Conservation (phyloP, 1,284 basidiomycete genomes). For the Austroboletus niveus region DNA sequence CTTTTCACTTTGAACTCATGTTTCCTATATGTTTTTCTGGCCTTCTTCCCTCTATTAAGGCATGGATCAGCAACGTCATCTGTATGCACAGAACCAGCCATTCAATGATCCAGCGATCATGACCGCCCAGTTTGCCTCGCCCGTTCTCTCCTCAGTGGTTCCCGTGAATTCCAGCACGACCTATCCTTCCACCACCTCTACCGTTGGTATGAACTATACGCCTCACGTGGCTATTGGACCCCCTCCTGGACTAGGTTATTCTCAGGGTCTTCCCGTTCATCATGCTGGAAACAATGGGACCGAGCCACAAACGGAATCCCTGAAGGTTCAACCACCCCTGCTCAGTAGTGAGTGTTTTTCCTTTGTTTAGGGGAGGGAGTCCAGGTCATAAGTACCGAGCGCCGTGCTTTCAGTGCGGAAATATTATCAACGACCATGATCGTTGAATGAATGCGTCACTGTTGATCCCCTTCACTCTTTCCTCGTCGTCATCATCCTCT, state of each 20-base stretch:
- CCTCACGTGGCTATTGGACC: conserved; percentile 49
- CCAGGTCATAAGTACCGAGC: conserved; percentile 73
- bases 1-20: conserved; percentile 15
- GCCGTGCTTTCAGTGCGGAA: conserved; percentile 83
- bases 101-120: conserved; percentile 81
- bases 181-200: conserved; percentile 9
- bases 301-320: conserved; percentile 29
- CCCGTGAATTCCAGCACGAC: conserved; percentile 7
- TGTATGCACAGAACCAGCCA: conserved; percentile 40
- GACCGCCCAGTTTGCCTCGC: conserved; percentile 63
- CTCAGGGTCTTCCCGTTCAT: conserved; percentile 37
- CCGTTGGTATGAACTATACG: conserved; percentile 15
- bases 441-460: conserved; percentile 30
- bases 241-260: conserved; percentile 59
- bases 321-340: conserved; percentile 32
- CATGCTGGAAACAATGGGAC: conserved; percentile 18
- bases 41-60: conserved; percentile 19
- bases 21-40: conserved; percentile 13
- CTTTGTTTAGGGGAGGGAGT: conserved; percentile 64
- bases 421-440: conserved; percentile 65
- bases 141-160: conserved; percentile 21
- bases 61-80: conserved; percentile 37
- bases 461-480: conserved; percentile 14
- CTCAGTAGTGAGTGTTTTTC: conserved; percentile 66
- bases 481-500: conserved; percentile 14